Percentiles rank a stretch among this genome's conserved stretches.
phyloP scores from a whole-genome alignment of 1,284 basidiomycete species.

The Paramarasmius palmivorus region DNA sequence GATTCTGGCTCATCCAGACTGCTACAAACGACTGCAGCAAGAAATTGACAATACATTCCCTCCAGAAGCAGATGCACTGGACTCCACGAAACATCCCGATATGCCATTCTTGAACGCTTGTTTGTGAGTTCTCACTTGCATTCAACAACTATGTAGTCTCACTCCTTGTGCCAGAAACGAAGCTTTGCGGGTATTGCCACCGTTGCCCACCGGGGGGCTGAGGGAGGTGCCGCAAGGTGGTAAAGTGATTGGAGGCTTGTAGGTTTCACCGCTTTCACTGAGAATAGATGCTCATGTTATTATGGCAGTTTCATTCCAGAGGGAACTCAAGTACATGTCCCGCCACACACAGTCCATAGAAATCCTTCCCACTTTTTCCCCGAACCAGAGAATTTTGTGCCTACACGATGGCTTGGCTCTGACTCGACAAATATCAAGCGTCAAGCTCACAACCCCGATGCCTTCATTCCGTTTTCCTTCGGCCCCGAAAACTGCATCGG shows the following conservation, averaged over 20 bases:
- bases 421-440: conserved; percentile 15
- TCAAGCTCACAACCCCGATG: conserved; percentile 25
- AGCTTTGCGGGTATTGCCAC: conserved; percentile 52
- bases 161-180: conserved; percentile 48
- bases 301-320: conserved; percentile 46
- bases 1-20: conserved; percentile 43
- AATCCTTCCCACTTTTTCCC: conserved; percentile 39
- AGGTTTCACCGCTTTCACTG: conserved; percentile 17
- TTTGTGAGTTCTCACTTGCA: conserved; percentile 38
- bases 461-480: conserved; percentile 13
- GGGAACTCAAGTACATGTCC: conserved; percentile 46
- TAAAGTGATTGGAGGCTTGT: conserved; percentile 33
- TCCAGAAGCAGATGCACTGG: conserved; percentile 35
- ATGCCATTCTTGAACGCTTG: conserved; percentile 52
- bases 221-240: conserved; percentile 43
- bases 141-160: conserved; percentile 10
- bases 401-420: conserved; percentile 41
- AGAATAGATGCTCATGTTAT: conserved; percentile 19
- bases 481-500: conserved; percentile 17
- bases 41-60: conserved; percentile 52
- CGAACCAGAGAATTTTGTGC: conserved; percentile 38
- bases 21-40: conserved; percentile 43
- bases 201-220: conserved; percentile 51
- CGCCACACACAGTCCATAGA: conserved; percentile 47
- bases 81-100: conserved; percentile 32